Conservation (phyloP, 2,329 filamentous ascomycete species). For the Geosmithia morbida region DNA sequence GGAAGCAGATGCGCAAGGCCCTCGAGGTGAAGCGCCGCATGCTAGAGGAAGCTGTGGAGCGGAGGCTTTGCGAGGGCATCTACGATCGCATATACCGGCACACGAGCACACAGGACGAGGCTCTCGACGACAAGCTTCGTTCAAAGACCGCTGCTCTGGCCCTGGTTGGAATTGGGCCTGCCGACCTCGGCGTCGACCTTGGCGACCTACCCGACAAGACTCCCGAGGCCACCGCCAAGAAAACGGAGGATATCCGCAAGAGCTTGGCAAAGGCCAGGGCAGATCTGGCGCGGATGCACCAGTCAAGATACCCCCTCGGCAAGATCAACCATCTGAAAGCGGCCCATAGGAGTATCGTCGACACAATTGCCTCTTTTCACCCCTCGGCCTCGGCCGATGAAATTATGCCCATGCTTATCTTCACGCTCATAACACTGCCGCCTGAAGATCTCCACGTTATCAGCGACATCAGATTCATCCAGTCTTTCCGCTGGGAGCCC, state of each 20-base stretch:
- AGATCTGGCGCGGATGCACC: conserved; percentile 68
- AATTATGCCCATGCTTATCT: conserved; percentile 93
- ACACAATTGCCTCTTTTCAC: conserved; percentile 56
- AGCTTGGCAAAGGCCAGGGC: conserved; percentile 56
- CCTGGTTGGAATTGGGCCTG: conserved; percentile 80
- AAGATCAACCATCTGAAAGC: conserved; percentile 82
- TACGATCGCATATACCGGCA: conserved; percentile 88
- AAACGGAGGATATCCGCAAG: conserved; percentile 52
- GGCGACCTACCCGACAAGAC: conserved; percentile 41
- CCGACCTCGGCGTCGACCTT: conserved; percentile 69
- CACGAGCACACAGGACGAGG: conserved; percentile 82
- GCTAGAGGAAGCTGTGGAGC: conserved; percentile 84
- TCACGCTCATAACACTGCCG: conserved; percentile 81
- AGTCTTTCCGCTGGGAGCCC: conserved; percentile 71
- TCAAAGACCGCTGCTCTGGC: conserved; percentile 85
- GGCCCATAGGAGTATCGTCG: conserved; percentile 88
- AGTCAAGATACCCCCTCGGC: conserved; percentile 74
- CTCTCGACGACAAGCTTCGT: conserved; percentile 82
- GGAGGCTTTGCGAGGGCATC: conserved; percentile 68
- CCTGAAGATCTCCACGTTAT: conserved; percentile 78
- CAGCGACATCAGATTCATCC: conserved; percentile 91
- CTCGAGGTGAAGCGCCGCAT: conserved; percentile 64
- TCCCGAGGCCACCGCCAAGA: conserved; percentile 41
- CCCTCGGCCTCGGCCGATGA: conserved; percentile 87
- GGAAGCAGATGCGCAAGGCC: conserved; percentile 62